phyloP scores from a whole-genome alignment of 495 filamentous ascomycete species.

The Copromyces sp. region DNA sequence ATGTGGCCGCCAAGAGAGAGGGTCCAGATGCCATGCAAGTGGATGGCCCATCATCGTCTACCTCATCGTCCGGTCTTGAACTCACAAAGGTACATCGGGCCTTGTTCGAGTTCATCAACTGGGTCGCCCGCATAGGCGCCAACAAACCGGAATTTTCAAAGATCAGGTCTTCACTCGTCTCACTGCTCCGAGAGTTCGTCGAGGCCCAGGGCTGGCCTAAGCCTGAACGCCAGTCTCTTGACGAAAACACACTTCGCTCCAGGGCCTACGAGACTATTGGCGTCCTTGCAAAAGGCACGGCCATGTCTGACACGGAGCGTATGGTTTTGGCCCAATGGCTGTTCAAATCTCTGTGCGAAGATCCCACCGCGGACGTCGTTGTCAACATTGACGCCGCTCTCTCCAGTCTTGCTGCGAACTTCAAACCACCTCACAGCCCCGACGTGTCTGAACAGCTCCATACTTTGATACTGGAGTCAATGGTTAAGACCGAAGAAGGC shows the following conservation, averaged over 20 bases:
- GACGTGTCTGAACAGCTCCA: conserved; percentile 28
- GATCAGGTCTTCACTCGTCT: conserved; percentile 62
- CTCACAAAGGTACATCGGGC: conserved; percentile 53
- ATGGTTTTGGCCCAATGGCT: conserved; percentile 61
- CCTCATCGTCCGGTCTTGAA: conserved; percentile 17
- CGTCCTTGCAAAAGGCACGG: conserved; percentile 52
- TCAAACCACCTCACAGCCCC: conserved; percentile 35
- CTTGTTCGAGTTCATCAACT: conserved; percentile 81
- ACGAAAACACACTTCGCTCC: conserved; percentile 56
- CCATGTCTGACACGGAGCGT: conserved; percentile 39
- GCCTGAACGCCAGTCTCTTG: conserved; percentile 42
- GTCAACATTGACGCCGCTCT: conserved; percentile 86
- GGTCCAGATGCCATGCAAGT: conserved; percentile 11
- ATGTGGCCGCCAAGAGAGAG: conserved; percentile 20
- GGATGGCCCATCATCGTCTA: conserved; percentile 27
- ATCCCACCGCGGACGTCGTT: conserved; percentile 62
- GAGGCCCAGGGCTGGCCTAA: conserved; percentile 77
- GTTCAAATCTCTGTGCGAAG: conserved; percentile 70
- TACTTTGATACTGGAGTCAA: conserved; percentile 53
- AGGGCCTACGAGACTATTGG: conserved; percentile 80
- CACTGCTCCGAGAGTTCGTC: conserved; percentile 62
- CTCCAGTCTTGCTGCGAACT: conserved; percentile 51
- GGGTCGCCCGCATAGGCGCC: conserved; percentile 69
- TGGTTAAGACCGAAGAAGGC: conserved; percentile 46
- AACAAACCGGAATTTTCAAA: conserved; percentile 37